Conservation (phyloP, 169 alveolate genomes). For the Cryptosporidium muris region DNA sequence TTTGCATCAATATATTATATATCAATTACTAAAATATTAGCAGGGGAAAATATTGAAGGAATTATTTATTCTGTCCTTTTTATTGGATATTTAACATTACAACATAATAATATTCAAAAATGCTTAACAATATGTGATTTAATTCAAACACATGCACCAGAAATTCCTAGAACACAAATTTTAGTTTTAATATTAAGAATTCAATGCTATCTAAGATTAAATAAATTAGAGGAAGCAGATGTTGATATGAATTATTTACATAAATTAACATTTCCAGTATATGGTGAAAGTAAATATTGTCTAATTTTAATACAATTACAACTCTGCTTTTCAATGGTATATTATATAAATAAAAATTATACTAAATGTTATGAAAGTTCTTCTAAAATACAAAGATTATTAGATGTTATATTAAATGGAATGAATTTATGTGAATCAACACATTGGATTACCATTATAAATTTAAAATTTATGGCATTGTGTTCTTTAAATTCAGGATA, state of each 20-base stretch:
- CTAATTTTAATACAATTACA: constrained; percentile 35
- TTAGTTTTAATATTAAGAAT: constrained; percentile 22
- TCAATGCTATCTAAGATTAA: constrained; percentile 42
- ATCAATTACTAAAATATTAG: constrained; percentile 8
- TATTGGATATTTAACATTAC: constrained; percentile 56
- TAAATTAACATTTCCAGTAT: constrained; percentile 33
- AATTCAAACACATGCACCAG: constrained; percentile 37
- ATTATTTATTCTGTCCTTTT: constrained; percentile 17
- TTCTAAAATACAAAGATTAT: constrained; percentile 19
- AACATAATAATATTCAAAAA: constrained; percentile 62
- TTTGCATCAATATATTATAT: constrained; percentile 34
- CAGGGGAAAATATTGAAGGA: constrained; percentile 50
- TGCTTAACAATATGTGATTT: constrained; percentile 63
- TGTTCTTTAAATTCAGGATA: constrained; percentile 44
- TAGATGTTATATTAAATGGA: constrained; percentile 47
- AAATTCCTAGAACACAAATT: constrained; percentile 52
- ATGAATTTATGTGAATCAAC: constrained; percentile 33
- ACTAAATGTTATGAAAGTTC: constrained; percentile 44
- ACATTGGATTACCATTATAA: constrained; percentile 61
- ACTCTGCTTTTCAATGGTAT: constrained; percentile 37
- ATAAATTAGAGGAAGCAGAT: constrained; percentile 59
- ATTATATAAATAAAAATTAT: constrained; percentile 46
- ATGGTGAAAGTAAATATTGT: constrained; percentile 49
- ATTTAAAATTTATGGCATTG: constrained; percentile 55
- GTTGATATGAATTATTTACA: constrained; percentile 36